Evolutionary conservation across 352 stramenopile genomes (phyloP).

Genomic region (Aphanomyces euteiches): DNA sequence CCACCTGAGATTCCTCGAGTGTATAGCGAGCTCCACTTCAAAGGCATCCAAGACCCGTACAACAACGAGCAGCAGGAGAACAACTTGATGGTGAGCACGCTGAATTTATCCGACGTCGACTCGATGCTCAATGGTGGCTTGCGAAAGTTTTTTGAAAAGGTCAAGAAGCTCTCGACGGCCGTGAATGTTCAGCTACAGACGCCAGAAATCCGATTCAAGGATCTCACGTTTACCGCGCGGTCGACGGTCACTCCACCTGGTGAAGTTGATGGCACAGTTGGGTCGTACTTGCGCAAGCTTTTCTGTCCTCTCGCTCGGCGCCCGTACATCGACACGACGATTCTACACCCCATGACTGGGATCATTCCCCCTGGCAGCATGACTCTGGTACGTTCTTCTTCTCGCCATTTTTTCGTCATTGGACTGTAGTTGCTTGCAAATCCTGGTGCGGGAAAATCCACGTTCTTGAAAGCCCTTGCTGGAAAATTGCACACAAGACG

Average conservation of each 20-base stretch:
- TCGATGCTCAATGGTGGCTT: slow-evolving; percentile 31
- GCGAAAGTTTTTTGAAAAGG: slow-evolving; percentile 32
- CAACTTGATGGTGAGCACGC: slow-evolving; percentile 49
- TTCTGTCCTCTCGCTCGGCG: slow-evolving; percentile 45
- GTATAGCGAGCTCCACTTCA: slow-evolving; percentile 70
- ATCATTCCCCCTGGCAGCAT: slow-evolving; percentile 58
- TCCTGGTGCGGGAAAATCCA: slow-evolving; percentile 59
- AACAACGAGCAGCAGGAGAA: slow-evolving; percentile 36
- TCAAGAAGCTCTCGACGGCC: slow-evolving; percentile 26
- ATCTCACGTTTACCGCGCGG: slow-evolving; percentile 31
- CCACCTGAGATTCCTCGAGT: slow-evolving; percentile 48
- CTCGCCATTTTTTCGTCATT: not conserved
- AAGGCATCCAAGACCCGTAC: slow-evolving; percentile 71
- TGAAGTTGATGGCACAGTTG: slow-evolving; percentile 15
- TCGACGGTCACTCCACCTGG: not conserved
- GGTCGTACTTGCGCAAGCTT: slow-evolving; percentile 7
- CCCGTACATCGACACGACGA: slow-evolving; percentile 39
- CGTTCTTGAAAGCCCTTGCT: slow-evolving; percentile 67
- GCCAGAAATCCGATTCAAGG: slow-evolving; percentile 28
- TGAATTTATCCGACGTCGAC: slow-evolving; percentile 48
- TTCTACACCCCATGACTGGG: slow-evolving; percentile 66
- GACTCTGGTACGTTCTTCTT: slow-evolving; percentile 45
- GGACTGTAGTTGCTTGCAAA: slow-evolving; percentile 41
- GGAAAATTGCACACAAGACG: slow-evolving; percentile 49
- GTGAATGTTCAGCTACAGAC: slow-evolving; percentile 28